These are phyloP conservation scores for Maudiozyma humilis DNA, from an alignment of 1,139 yeast genomes.

Conservation along the genomic window DNA sequence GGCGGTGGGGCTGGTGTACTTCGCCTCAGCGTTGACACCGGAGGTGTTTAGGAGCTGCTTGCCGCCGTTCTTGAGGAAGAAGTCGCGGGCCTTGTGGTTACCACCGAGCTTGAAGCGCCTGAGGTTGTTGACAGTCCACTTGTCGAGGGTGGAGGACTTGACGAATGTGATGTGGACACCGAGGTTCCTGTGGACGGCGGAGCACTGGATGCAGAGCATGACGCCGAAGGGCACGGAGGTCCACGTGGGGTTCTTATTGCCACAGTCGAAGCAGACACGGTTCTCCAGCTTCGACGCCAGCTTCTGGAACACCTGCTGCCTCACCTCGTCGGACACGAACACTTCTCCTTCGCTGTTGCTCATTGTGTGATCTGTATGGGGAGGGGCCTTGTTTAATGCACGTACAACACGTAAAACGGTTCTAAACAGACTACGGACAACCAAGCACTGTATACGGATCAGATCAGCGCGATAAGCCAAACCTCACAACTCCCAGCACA, in stretches of 20 bases:
- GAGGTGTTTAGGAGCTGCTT: slow-evolving; percentile 45
- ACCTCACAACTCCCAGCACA: neutral
- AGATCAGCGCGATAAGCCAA: neutral
- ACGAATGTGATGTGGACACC: slow-evolving; percentile 97
- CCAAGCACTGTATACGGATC: neutral
- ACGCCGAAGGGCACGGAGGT: slow-evolving; percentile 95
- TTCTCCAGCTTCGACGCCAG: slow-evolving; percentile 43
- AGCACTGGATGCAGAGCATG: slow-evolving; percentile 87
- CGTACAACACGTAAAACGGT: neutral
- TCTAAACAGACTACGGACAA: neutral
- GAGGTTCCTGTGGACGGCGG: slow-evolving; percentile 91
- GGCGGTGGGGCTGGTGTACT: slow-evolving; percentile 77
- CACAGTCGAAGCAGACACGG: slow-evolving; percentile 86
- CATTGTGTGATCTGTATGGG: no score
- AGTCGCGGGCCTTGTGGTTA: slow-evolving; percentile 76
- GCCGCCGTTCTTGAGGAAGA: slow-evolving; percentile 77
- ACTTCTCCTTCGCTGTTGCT: slow-evolving; percentile 27
- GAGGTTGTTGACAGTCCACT: slow-evolving; percentile 84
- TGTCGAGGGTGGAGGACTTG: slow-evolving; percentile 83
- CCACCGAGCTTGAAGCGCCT: slow-evolving; percentile 92
- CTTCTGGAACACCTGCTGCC: slow-evolving; percentile 29
- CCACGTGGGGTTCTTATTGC: slow-evolving; percentile 95
- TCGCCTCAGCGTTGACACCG: slow-evolving; percentile 58
- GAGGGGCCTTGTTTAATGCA: no score
- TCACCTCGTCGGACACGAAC: slow-evolving; percentile 27